Base-by-base conservation (phyloP, 2,329 filamentous ascomycete genomes). In the Aphanocladium album region DNA sequence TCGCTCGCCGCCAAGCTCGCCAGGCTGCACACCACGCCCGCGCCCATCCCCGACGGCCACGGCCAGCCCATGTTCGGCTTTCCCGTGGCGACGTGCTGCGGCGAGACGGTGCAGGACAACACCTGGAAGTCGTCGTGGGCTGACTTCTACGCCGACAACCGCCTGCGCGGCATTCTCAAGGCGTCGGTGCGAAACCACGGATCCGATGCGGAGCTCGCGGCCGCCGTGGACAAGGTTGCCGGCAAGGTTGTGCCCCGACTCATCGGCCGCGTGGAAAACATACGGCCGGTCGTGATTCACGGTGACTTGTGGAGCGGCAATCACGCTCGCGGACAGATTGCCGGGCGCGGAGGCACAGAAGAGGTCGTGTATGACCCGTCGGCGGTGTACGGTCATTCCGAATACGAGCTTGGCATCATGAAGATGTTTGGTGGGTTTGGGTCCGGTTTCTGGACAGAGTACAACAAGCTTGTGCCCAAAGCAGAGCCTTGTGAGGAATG, bases 281-380 rank as follows among this genome's bases (percentile, higher is more conserved):
- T 95, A 27, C 78, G 72, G n/a, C 91, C 93, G 0, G 92, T 95
- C 0, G 83, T 96, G 6, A 80, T 96, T 0, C 93, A 98, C 70
- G 93, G 93, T 1, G 93, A 97, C 75, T 74, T 97, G n/a, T 97
- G 93, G 93, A 89, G 86, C 65, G 93, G 93, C 0, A 97, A 97
- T 72, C 85, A 89, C 54, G 84, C 85, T 12, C 74, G 78, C 3
- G 92, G 89, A 0, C 79, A 78, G 46, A 87, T 96, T 57, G 79
- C 79, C 0, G 80, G 78, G 1, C 67, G 71, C 35, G 79, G 80
- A 0, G 80, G 77, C 1, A 75, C 80, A 0, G 89, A 93, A 65
- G 88, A 92, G 65, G 85, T 96, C 1, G 84, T 96, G 1, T 97
- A 87, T 70, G 93, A 97, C 70, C 86, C 92, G 0, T 89, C 88